Evolutionary conservation across 2,329 filamentous ascomycete species (phyloP), one percentile per base, ranked within the genome.

Genomic region (Sporothrix protearum): DNA sequence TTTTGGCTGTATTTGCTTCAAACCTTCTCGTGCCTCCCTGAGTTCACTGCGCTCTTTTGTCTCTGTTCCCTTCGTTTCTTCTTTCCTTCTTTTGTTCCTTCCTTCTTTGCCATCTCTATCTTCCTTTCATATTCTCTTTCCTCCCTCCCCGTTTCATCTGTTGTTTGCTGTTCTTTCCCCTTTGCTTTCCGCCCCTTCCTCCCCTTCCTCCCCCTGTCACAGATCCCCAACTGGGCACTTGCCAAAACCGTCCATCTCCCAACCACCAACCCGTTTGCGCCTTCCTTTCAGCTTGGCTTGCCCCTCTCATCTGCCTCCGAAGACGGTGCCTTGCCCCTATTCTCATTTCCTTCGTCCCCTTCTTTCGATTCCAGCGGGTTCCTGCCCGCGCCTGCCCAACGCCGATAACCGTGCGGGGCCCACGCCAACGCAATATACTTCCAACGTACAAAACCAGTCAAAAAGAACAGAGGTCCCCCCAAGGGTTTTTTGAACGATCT

Each of bases 291-390:
- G 49, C 36, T 69, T 42, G 33, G 33, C 67, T 39, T 59, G 12
- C 67, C 67, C 67, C 53, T 45, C 49, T 25, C 66, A 39, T 47
- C 47, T 68, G 66, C 64, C 66, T 68, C 66, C 66, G 66, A 68
- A 68, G 49, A 68, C 66, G 66, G 64, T 53, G 5, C 42, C 42
- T 19, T 47, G 9, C 39, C 45, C 64, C 61, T 49, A 45, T 66
- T 66, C 33, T 28, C 9, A 16, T 53, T 28, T 16, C 19, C 49
- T 53, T 25, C 19, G 3, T 53, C 3, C 12, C 12, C 49, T 4
- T 25, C 22, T 14, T 4, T 33, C 53, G 4, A 10, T 12, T 36
- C 55, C 55, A 59, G 51, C 51, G 30, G 42, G 39, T 67, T 51
- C 28, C 42, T 39, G 28, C 59, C 59, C 59, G 39, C 59, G 19